Base-by-base conservation (phyloP, 768 basidiomycete species). In the Leccinum uliginosum region DNA sequence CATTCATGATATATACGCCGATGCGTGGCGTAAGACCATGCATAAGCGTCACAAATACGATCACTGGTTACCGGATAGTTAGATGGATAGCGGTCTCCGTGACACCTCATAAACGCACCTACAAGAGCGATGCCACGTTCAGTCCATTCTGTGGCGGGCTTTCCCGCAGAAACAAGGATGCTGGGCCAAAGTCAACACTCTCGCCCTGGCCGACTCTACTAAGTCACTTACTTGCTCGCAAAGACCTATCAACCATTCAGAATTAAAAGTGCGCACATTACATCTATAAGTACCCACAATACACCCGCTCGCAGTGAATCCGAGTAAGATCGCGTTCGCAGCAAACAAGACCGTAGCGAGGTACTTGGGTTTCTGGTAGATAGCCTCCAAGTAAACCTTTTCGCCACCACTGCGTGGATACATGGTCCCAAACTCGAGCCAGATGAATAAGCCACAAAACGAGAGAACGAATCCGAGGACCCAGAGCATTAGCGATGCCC, bases 371-470 rank as follows among this genome's bases (percentile, higher is more conserved):
- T 67, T 72, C 46, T 66, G 72, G 64, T 82, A 85, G 3, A 82
- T 73, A 0, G 78, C 81, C 64, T 85, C 84, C 26, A 83, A 71
- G 59, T 85, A 84, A 3, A 84, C 82, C 65, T 85, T 84, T 64
- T 85, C 84, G 6, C 83, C 83, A 10, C 83, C 83, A 12, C 80
- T 82, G 1, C 83, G 76, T 4, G 83, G 83, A 57, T 78, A 82
- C 83, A 84, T 85, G 3, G 82, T 81, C 6, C 84, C 84, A 48
- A 79, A 79, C 57, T 85, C 83, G 21, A 85, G 77, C 82, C 82
- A 84, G 54, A 84, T 78, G 63, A 85, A 83, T 11, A 84, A 67
- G 0, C 83, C 83, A 53, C 80, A 84, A 58, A 80, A 80, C 0
- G 83, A 83, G 3, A 85, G 74, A 1, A 78, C 61, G 61, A 84